phyloP scores from a whole-genome alignment of 208 protist species.

The Acanthamoeba culbertsoni region DNA sequence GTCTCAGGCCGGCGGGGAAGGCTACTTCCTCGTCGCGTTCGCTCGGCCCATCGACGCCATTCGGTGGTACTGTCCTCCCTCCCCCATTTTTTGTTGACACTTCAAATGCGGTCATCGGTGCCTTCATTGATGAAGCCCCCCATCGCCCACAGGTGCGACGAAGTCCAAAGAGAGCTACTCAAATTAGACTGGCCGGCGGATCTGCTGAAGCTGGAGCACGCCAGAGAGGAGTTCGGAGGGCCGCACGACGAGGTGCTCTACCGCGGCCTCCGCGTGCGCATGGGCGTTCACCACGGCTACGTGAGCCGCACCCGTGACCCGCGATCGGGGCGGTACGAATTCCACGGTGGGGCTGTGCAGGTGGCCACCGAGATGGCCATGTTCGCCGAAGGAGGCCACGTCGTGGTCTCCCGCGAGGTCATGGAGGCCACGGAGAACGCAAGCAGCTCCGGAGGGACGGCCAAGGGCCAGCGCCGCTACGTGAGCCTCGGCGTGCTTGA shows the following conservation, averaged over 20 bases:
- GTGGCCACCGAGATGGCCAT: background rate
- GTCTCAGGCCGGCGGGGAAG: background rate
- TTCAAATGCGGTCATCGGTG: no score
- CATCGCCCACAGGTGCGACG: background rate
- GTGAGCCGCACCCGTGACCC: background rate
- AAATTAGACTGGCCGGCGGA: constrained; percentile 8
- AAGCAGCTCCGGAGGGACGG: background rate
- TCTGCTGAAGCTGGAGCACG: background rate
- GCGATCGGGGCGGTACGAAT: background rate
- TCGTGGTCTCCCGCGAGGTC: background rate
- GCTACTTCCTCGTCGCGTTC: constrained; percentile 50
- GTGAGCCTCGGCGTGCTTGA: background rate
- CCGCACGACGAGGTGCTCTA: no score
- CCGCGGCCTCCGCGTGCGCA: constrained; percentile 52
- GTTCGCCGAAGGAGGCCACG: background rate
- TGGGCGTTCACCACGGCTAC: constrained; percentile 47
- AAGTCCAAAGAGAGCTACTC: constrained; percentile 4
- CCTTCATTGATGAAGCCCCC: no score
- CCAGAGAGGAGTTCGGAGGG: background rate
- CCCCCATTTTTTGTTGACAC: no score
- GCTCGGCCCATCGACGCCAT: background rate
- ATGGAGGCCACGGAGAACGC: no score
- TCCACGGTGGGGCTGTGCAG: background rate
- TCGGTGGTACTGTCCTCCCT: background rate
- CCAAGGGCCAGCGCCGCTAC: background rate